A percentile compares a stretch with the other conserved stretches of the same genome.
Evolutionary conservation across 192 early-diverging fungal genomes (phyloP).

Genomic region (Podochytrium sp.): DNA sequence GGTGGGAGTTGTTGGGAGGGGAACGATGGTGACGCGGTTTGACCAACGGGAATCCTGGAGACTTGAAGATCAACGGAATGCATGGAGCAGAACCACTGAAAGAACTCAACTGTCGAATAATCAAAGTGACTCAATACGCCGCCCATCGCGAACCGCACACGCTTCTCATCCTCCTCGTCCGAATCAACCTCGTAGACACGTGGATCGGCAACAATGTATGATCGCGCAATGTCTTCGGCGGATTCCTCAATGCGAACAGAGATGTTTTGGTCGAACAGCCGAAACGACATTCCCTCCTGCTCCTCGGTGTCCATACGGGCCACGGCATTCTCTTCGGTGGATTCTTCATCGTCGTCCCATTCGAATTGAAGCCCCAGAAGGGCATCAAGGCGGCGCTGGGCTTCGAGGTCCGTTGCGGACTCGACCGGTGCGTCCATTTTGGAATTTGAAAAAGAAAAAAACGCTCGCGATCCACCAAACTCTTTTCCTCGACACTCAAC

Average conservation of each 20-base stretch:
- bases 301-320: not conserved
- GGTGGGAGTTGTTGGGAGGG: not conserved
- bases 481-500: too few species aligned
- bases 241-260: not conserved
- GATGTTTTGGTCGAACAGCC: not conserved
- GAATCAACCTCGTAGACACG: constrained; percentile 10
- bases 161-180: constrained; percentile 11
- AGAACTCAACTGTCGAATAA: not conserved
- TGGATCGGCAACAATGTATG: not conserved
- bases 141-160: not conserved
- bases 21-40: not conserved
- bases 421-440: not conserved
- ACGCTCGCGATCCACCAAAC: too few species aligned
- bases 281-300: not conserved
- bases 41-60: not conserved
- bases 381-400: constrained; percentile 4
- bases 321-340: not conserved
- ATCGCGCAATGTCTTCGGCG: not conserved
- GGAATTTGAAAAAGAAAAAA: not conserved
- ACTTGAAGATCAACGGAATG: too few species aligned
- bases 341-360: not conserved
- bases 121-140: not conserved
- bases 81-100: too few species aligned
- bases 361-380: constrained; percentile 17
- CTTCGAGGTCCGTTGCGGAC: not conserved